Evolutionary conservation across 2,329 filamentous ascomycete species (phyloP), one percentile per base, ranked within the genome.

Genomic region (Neonectria neomacrospora): DNA sequence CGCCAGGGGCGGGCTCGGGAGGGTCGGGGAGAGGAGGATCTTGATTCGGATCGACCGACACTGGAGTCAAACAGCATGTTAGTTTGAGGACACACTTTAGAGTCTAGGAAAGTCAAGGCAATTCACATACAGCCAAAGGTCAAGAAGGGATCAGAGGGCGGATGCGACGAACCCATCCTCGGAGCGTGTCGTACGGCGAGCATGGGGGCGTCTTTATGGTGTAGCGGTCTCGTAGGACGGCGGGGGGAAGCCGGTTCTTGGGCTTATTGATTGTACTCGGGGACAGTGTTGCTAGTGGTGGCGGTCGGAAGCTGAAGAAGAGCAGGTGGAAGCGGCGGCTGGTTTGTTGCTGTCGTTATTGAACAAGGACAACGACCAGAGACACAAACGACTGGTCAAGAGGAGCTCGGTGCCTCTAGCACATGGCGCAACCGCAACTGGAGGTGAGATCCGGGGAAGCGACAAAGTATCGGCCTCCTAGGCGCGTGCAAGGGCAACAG

Each of bases 51-150:
- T 84, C 79, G 68, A 84, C 77, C 47, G 78, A 74, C 75, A 85
- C 84, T 86, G 58, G 23, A 58, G 77, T 20, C 73, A 30, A 54
- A 18, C 55, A 30, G 5, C 72, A 48, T 70, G 76, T 70, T 79
- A 79, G 71, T 61, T 20, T 47, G 28, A n/a, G 18, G 39, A 14
- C 20, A 18, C 37, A 20, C 53, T 30, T 37, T 50, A 9, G 16
- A 42, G 14, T 18, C 18, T 16, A 7, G 16, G 22, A 20, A 5
- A 34, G 34, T 42, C 28, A 3, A 45, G 47, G 52, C 54, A 34
- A 42, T 64, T 55, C 50, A 85, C 89, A 71, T 83, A 91, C 89
- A 91, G 73, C 89, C 90, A 83, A 91, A 91, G 39, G 87, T 86
- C 74, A 86, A 80, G 67, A 85, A 82, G 60, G 82, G 79, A 71